Evolutionary conservation across 352 stramenopile genomes (phyloP).

Genomic region (Phytopythium oedochilum): DNA sequence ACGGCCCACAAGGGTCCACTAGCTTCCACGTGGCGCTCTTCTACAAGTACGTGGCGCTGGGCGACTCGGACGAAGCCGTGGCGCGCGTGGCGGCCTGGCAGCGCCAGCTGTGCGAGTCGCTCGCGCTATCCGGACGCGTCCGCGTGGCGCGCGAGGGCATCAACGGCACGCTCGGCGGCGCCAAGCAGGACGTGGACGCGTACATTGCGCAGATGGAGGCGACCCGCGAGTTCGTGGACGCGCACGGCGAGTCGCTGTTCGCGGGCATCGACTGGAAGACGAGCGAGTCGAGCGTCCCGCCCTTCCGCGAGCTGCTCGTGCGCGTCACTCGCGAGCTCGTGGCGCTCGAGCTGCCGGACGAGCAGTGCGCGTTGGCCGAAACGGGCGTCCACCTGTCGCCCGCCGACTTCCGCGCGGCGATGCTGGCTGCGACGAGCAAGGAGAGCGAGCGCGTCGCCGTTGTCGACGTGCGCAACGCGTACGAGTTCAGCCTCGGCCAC

Average conservation of each 20-base stretch:
- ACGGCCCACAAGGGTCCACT: no score
- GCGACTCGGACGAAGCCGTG: conserved; percentile 32
- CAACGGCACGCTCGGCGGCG: conserved; percentile 79
- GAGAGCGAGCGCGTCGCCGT: conserved; percentile 30
- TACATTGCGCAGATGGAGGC: conserved; percentile 64
- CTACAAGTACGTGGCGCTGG: conserved; percentile 82
- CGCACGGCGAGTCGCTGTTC: conserved; percentile 8
- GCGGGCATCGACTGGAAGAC: conserved; percentile 82
- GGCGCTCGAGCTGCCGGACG: conserved; percentile 58
- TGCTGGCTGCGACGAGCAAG: conserved; percentile 14
- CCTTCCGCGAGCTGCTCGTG: conserved; percentile 70
- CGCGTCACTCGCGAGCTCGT: conserved; percentile 70
- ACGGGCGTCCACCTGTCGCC: conserved; percentile 57
- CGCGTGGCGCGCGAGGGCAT: conserved; percentile 80
- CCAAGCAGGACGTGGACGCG: conserved; percentile 27
- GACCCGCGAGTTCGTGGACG: conserved; percentile 13
- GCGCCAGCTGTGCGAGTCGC: conserved; percentile 35
- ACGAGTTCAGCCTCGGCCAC: conserved; percentile 81
- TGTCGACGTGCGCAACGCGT: conserved; percentile 76
- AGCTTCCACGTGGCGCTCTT: conserved; percentile 57
- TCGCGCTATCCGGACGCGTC: conserved; percentile 66
- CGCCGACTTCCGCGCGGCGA: conserved; percentile 50
- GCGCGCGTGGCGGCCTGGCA: conserved; percentile 32
- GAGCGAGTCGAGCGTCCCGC: conserved; percentile 34
- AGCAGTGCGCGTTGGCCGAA: conserved; percentile 35